phyloP scores from a whole-genome alignment of 2,329 filamentous ascomycete genomes.

The Fusarium equiseti region DNA sequence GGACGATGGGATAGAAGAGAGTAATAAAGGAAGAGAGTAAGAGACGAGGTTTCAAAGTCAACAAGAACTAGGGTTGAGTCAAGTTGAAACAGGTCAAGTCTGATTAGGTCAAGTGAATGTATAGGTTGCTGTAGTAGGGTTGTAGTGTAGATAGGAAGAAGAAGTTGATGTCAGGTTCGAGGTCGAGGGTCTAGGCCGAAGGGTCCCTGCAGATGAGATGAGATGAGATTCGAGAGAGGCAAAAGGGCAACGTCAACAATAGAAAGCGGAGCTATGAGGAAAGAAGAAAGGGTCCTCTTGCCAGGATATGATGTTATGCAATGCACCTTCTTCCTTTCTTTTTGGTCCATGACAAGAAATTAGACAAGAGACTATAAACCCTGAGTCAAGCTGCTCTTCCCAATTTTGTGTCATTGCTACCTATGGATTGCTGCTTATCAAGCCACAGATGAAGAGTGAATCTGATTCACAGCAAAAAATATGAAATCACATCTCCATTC shows the following conservation, averaged over 20 bases:
- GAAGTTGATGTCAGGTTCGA: conserved; percentile 4
- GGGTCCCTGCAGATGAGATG: conserved; percentile 22
- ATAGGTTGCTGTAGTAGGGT: not conserved
- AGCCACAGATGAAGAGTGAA: conserved; percentile 16
- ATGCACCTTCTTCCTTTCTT: not conserved
- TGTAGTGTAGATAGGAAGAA: conserved; percentile 15
- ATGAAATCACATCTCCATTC: conserved; percentile 21
- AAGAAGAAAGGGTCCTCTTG: not conserved
- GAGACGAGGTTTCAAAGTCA: not conserved
- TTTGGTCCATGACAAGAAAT: conserved; percentile 1
- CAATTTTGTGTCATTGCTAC: not conserved
- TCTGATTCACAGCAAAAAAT: conserved; percentile 8
- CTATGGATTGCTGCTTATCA: conserved; percentile 14
- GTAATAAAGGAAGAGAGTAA: conserved; percentile 4
- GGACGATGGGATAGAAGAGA: not conserved
- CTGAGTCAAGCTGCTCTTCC: conserved; percentile 2
- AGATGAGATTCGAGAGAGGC: conserved; percentile 14
- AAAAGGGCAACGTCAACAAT: conserved; percentile 11
- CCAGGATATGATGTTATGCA: conserved; percentile 4
- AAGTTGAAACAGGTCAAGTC: conserved; percentile 3
- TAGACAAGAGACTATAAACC: not conserved
- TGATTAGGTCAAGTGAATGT: conserved; percentile 17
- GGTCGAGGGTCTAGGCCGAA: conserved; percentile 14
- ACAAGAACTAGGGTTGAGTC: conserved; percentile 7
- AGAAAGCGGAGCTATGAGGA: conserved; percentile 17